phyloP scores from a whole-genome alignment of 352 stramenopile genomes.

The Pythium phragmitis region DNA sequence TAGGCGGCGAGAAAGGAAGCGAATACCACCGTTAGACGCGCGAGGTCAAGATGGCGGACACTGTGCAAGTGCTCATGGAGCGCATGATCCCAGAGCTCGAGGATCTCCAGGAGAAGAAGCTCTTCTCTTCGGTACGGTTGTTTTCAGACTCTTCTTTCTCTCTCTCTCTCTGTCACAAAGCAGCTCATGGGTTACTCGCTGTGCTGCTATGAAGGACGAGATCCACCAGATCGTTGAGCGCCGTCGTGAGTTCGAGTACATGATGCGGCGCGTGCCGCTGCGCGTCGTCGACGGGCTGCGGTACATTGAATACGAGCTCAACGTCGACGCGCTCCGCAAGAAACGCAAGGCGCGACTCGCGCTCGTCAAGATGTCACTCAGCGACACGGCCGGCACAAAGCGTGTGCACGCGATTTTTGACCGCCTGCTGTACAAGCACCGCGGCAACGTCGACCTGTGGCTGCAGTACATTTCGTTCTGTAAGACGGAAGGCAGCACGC shows the following conservation, averaged over 20 bases:
- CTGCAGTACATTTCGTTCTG: slow-evolving; percentile 90
- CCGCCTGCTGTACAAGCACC: slow-evolving; percentile 85
- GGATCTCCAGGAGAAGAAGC: slow-evolving; percentile 84
- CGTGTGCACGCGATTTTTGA: slow-evolving; percentile 88
- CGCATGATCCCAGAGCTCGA: slow-evolving; percentile 94
- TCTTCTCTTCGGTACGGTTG: slow-evolving; percentile 62
- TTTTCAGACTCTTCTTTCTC: background rate
- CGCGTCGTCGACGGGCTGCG: slow-evolving; percentile 91
- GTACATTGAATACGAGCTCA: slow-evolving; percentile 94
- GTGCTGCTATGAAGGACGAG: slow-evolving; percentile 44
- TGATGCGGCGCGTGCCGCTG: slow-evolving; percentile 84
- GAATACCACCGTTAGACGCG: slow-evolving; percentile 1
- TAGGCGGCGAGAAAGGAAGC: background rate
- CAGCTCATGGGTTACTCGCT: background rate
- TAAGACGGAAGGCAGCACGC: slow-evolving; percentile 65
- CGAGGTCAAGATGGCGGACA: slow-evolving; percentile 85
- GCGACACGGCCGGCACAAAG: slow-evolving; percentile 66
- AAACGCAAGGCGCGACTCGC: slow-evolving; percentile 75
- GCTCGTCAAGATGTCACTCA: slow-evolving; percentile 67
- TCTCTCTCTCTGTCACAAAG: background rate
- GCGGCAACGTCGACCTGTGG: slow-evolving; percentile 88
- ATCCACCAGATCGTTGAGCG: slow-evolving; percentile 90
- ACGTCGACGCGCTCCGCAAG: slow-evolving; percentile 86
- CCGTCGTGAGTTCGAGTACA: slow-evolving; percentile 92
- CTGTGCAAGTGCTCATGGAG: slow-evolving; percentile 92